Percentiles rank a stretch among this genome's conserved stretches.
Evolutionary conservation across 371 early-diverging fungal genomes (phyloP).

Genomic region (Rhizomucor miehei): DNA sequence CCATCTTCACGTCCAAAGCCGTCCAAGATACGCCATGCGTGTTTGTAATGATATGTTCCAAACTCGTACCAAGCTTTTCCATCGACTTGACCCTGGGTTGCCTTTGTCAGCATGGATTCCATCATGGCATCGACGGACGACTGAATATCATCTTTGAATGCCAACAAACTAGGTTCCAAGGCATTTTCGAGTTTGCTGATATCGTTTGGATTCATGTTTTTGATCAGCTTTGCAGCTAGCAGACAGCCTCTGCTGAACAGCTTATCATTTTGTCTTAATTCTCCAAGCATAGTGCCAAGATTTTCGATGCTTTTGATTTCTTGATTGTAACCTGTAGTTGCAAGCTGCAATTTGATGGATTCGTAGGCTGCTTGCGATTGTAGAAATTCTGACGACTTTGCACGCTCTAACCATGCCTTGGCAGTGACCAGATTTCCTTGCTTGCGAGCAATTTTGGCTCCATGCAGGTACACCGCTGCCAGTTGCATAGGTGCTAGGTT

Average conservation of each 20-base stretch:
- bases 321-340: constrained; percentile 8
- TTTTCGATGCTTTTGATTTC: constrained; percentile 14
- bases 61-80: constrained; percentile 65
- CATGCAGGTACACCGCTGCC: constrained; percentile 1
- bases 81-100: constrained; percentile 20
- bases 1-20: constrained; percentile 28
- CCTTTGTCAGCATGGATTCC: constrained; percentile 23
- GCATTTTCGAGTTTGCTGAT: neutral
- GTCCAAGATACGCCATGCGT: constrained; percentile 61
- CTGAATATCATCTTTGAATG: constrained; percentile 9
- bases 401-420: constrained; percentile 1
- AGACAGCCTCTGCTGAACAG: constrained; percentile 24
- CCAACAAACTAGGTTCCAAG: neutral
- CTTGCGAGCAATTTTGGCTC: constrained; percentile 30
- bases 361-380: too few species aligned
- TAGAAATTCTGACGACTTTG: too few species aligned
- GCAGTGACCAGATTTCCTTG: constrained; percentile 26
- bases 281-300: constrained; percentile 1
- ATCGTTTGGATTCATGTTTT: constrained; percentile 3
- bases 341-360: neutral
- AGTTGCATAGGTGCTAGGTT: constrained; percentile 8
- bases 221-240: constrained; percentile 7
- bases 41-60: constrained; percentile 60
- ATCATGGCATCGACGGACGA: constrained; percentile 28
- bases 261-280: constrained; percentile 8